A percentile compares a stretch with the other conserved stretches of the same genome.
These are phyloP conservation scores for Myriangium duriaei DNA, from an alignment of 2,329 filamentous ascomycete species.

Conservation along the genomic window DNA sequence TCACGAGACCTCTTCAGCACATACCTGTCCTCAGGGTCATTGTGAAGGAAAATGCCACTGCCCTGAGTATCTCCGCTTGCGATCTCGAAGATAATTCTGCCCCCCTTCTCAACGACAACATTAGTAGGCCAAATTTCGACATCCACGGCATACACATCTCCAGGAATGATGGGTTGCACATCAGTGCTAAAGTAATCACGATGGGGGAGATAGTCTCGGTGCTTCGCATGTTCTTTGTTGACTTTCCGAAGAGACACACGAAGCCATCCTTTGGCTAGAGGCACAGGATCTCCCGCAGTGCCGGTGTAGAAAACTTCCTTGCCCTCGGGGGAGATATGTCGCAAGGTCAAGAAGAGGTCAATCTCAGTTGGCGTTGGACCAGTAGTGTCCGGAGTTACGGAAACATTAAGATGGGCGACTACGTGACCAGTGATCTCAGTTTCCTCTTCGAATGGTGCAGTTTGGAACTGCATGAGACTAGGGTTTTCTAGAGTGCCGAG, in stretches of 20 bases:
- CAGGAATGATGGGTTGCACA: conserved; percentile 40
- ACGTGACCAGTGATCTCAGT: conserved; percentile 58
- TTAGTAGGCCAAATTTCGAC: conserved; percentile 55
- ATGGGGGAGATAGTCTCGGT: conserved; percentile 43
- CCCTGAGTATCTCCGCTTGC: conserved; percentile 47
- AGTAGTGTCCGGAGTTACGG: conserved; percentile 30
- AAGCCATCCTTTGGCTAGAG: conserved; percentile 53
- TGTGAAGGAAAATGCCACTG: conserved; percentile 44
- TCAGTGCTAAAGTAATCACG: conserved; percentile 48
- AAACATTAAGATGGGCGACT: conserved; percentile 50
- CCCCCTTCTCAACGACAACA: conserved; percentile 42
- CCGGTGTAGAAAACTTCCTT: conserved; percentile 53
- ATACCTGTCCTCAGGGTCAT: conserved; percentile 36
- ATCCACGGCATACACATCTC: conserved; percentile 47
- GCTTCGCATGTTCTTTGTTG: conserved; percentile 37
- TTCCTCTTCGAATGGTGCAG: conserved; percentile 43
- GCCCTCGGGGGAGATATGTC: conserved; percentile 42
- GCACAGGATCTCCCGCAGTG: conserved; percentile 51
- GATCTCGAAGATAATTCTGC: conserved; percentile 44
- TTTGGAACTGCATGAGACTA: conserved; percentile 44
- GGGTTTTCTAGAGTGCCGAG: conserved; percentile 44
- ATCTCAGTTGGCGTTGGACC: conserved; percentile 40
- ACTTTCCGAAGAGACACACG: conserved; percentile 45
- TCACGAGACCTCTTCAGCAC: too few species aligned
- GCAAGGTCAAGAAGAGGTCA: conserved; percentile 50